These are phyloP conservation scores for Canariomyces notabilis DNA, from an alignment of 2,329 filamentous ascomycete species.

Conservation along the genomic window DNA sequence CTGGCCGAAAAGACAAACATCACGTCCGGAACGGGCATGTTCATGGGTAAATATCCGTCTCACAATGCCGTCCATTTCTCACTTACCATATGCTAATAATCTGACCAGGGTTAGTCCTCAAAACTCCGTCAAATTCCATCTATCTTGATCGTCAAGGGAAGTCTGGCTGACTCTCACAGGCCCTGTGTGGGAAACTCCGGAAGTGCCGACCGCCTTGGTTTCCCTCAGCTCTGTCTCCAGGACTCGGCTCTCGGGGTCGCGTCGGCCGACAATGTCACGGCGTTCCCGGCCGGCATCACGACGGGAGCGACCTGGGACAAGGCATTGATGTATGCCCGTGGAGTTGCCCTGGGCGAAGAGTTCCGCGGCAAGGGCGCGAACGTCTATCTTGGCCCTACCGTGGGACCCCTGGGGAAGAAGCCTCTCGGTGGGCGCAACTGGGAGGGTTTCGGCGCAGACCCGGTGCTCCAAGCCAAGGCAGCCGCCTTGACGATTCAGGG, in stretches of 20 bases:
- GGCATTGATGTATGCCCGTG: constrained; percentile 62
- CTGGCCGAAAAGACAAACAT: constrained; percentile 77
- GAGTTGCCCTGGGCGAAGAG: constrained; percentile 64
- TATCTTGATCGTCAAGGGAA: constrained; percentile 4
- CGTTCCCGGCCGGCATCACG: constrained; percentile 75
- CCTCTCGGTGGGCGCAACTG: constrained; percentile 69
- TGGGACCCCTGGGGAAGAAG: constrained; percentile 67
- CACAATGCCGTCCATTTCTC: background rate
- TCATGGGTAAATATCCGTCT: constrained; percentile 52
- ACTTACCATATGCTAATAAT: constrained; percentile 8
- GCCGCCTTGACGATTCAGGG: constrained; percentile 71
- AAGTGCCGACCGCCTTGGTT: constrained; percentile 63
- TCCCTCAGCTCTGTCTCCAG: constrained; percentile 67
- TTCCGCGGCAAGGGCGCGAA: constrained; percentile 69
- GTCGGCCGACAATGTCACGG: constrained; percentile 68
- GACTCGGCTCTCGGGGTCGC: constrained; percentile 68
- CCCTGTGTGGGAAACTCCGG: constrained; percentile 74
- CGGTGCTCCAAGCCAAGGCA: constrained; percentile 64
- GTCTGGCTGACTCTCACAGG: constrained; percentile 30
- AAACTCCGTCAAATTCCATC: background rate
- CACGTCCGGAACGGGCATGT: constrained; percentile 64
- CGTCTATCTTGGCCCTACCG: constrained; percentile 63
- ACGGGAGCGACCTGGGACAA: constrained; percentile 72
- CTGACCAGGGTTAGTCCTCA: constrained; percentile 17
- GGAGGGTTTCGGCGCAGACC: constrained; percentile 70